Percentiles rank a stretch among this genome's conserved stretches.
phyloP scores from a whole-genome alignment of 169 alveolate genomes.

The Plasmodium gaboni region DNA sequence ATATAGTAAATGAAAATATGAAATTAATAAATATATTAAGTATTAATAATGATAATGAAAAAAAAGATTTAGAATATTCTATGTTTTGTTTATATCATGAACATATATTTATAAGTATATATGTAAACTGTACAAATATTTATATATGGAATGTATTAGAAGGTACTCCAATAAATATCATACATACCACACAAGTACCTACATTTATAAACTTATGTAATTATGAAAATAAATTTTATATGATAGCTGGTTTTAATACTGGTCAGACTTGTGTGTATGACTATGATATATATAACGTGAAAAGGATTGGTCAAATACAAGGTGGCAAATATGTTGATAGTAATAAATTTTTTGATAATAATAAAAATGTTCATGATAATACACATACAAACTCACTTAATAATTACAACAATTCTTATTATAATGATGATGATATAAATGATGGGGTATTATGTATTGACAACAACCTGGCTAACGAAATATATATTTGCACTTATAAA shows the following conservation, averaged over 20 bases:
- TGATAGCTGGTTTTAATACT: constrained; percentile 40
- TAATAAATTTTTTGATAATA: background rate
- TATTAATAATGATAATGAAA: constrained; percentile 16
- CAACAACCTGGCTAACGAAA: constrained; percentile 38
- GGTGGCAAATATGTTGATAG: constrained; percentile 11
- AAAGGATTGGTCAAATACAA: background rate
- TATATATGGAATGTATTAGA: constrained; percentile 60
- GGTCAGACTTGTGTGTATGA: constrained; percentile 35
- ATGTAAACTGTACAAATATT: constrained; percentile 43
- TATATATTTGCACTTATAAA: constrained; percentile 25
- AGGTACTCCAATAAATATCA: constrained; percentile 38
- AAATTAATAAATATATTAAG: constrained; percentile 46
- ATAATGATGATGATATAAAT: constrained; percentile 12
- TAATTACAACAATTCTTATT: background rate
- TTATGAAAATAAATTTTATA: constrained; percentile 39
- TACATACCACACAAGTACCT: constrained; percentile 30
- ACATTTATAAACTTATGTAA: constrained; percentile 63
- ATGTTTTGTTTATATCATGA: constrained; percentile 74
- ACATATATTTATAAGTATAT: constrained; percentile 42
- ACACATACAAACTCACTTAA: background rate
- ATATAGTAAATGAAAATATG: constrained; percentile 45
- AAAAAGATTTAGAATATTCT: constrained; percentile 58
- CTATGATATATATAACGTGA: constrained; percentile 43
- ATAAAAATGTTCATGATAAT: background rate
- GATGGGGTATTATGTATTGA: constrained; percentile 62